These are phyloP conservation scores for Omphalotus olearius DNA, from an alignment of 1,284 basidiomycete species.

Conservation along the genomic window DNA sequence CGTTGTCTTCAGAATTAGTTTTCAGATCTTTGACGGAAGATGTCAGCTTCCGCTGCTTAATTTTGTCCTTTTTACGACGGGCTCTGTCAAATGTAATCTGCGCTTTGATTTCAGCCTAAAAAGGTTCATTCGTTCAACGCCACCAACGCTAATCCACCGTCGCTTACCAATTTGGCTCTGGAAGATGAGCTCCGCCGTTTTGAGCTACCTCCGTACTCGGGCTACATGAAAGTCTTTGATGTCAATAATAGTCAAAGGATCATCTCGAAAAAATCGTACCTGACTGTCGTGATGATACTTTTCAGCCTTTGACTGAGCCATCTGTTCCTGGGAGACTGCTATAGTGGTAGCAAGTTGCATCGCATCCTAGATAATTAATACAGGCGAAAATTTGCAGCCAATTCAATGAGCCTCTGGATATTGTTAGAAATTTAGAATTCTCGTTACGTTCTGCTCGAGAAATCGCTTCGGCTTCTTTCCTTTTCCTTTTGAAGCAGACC, in stretches of 20 bases:
- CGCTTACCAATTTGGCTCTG: slow-evolving; percentile 6
- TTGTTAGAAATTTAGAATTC: not conserved
- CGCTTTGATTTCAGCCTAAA: slow-evolving; percentile 2
- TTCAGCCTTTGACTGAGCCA: not conserved
- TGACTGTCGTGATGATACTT: not conserved
- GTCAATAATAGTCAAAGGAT: not conserved
- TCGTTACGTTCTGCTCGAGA: slow-evolving; percentile 6
- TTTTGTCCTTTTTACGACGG: slow-evolving; percentile 3
- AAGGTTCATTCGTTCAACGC: not conserved
- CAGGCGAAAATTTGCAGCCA: not conserved
- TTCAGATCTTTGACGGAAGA: not conserved
- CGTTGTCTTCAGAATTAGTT: not conserved
- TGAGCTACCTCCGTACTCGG: not conserved
- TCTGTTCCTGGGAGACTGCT: slow-evolving; percentile 1
- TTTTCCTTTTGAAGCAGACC: not conserved
- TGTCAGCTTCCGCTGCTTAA: not conserved
- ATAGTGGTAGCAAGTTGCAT: slow-evolving; percentile 8
- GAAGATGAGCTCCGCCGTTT: not conserved
- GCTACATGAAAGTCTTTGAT: not conserved
- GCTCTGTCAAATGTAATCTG: slow-evolving; percentile 5
- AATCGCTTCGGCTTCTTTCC: slow-evolving; percentile 7
- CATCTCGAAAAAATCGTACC: not conserved
- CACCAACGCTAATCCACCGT: not conserved
- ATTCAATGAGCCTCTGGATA: not conserved
- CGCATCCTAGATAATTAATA: slow-evolving; percentile 1